phyloP scores from a whole-genome alignment of 202 grass and related monocot genomes.

The Cymbopogon flexuosus region DNA sequence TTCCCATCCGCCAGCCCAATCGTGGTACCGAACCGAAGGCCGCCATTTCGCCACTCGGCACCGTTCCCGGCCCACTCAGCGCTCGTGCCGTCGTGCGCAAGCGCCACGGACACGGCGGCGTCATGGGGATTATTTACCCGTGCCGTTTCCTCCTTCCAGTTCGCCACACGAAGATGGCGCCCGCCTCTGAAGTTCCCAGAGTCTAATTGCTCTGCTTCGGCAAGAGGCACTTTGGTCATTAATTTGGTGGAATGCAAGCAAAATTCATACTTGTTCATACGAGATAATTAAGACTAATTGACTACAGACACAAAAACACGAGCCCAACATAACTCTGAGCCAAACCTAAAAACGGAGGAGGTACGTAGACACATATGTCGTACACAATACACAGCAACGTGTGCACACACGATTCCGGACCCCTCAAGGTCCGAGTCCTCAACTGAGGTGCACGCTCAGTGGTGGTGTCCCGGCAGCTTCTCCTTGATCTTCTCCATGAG shows the following conservation, averaged over 20 bases:
- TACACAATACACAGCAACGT: no score
- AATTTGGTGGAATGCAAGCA: neutral
- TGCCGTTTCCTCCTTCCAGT: no score
- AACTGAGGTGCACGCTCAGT: constrained; percentile 23
- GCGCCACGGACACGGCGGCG: neutral
- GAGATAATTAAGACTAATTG: neutral
- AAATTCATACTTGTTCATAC: neutral
- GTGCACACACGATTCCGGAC: no score
- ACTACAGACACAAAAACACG: neutral
- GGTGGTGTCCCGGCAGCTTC: constrained; percentile 74
- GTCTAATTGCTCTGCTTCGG: neutral
- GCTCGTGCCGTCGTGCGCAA: neutral
- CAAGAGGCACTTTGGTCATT: neutral
- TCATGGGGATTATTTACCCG: no score
- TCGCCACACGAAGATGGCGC: no score
- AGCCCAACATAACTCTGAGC: neutral
- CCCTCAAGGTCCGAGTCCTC: neutral
- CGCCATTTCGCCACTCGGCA: no score
- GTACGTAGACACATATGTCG: neutral
- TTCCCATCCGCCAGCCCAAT: neutral
- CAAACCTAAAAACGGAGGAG: neutral
- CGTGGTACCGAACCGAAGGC: neutral
- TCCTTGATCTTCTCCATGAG: constrained; percentile 86
- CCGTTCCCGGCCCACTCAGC: neutral
- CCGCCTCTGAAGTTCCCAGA: neutral